These are phyloP conservation scores for Syncephalis plumigaleata DNA, from an alignment of 371 early-diverging fungal genomes.

Conservation along the genomic window DNA sequence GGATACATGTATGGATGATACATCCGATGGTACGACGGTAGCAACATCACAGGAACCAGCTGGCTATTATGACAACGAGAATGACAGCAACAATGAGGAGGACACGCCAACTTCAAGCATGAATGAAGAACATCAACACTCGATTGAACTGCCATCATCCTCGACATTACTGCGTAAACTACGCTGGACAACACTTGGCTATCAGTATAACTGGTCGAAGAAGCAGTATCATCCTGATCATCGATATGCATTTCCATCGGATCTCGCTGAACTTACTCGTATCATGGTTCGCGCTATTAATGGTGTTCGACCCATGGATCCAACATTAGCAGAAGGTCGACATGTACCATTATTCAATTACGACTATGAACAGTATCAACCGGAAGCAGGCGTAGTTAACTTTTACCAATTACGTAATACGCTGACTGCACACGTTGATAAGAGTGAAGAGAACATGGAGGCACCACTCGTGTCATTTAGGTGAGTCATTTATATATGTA, in stretches of 20 bases:
- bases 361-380: slow-evolving; percentile 26
- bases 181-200: slow-evolving; percentile 82
- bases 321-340: not conserved
- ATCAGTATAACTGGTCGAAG: slow-evolving; percentile 84
- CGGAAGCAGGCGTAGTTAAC: slow-evolving; percentile 91
- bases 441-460: slow-evolving; percentile 73
- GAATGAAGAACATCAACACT: slow-evolving; percentile 7
- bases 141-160: slow-evolving; percentile 17
- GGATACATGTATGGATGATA: slow-evolving; percentile 10
- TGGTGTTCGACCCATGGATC: slow-evolving; percentile 13
- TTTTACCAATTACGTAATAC: slow-evolving; percentile 75
- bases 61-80: slow-evolving; percentile 8
- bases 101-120: too few relatives aligned
- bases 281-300: slow-evolving; percentile 34
- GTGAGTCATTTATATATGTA: slow-evolving; percentile 12
- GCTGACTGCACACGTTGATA: slow-evolving; percentile 88
- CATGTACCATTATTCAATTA: slow-evolving; percentile 16
- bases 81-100: too few relatives aligned
- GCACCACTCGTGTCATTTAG: slow-evolving; percentile 79
- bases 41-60: slow-evolving; percentile 11
- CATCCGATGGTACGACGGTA: slow-evolving; percentile 10
- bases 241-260: slow-evolving; percentile 30
- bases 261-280: slow-evolving; percentile 28
- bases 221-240: slow-evolving; percentile 50
- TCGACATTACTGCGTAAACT: slow-evolving; percentile 30